Percentiles rank a stretch among this genome's conserved stretches.
Evolutionary conservation across 2,329 filamentous ascomycete species (phyloP).

Genomic region (Apiospora sp.): DNA sequence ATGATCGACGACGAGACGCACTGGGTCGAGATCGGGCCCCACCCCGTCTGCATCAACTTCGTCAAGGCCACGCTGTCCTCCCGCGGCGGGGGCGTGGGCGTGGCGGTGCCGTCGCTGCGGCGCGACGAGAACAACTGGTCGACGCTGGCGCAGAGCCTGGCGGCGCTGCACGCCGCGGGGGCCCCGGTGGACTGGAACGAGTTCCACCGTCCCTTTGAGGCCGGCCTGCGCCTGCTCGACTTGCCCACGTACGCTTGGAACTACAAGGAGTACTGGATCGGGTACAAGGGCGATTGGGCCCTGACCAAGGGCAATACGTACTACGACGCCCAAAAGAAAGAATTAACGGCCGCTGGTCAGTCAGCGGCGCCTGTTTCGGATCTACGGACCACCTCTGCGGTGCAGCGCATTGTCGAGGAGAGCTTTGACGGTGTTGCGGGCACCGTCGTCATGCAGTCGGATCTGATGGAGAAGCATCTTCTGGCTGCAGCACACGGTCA

Average conservation of each 20-base stretch:
- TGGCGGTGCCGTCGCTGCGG: slow-evolving; percentile 60
- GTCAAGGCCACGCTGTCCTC: slow-evolving; percentile 59
- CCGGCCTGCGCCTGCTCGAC: slow-evolving; percentile 57
- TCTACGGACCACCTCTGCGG: slow-evolving; percentile 41
- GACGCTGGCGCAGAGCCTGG: slow-evolving; percentile 59
- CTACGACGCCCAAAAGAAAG: slow-evolving; percentile 48
- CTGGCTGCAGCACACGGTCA: slow-evolving; percentile 50
- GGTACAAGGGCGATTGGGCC: slow-evolving; percentile 73
- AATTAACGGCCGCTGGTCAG: no score
- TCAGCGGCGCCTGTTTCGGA: slow-evolving; percentile 23
- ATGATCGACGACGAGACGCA: slow-evolving; percentile 63
- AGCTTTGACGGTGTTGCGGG: slow-evolving; percentile 36
- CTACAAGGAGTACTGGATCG: slow-evolving; percentile 74
- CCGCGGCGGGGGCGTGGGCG: slow-evolving; percentile 39
- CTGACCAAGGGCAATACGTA: slow-evolving; percentile 61
- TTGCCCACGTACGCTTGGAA: slow-evolving; percentile 77
- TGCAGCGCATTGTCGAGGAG: slow-evolving; percentile 49
- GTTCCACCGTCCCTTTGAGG: slow-evolving; percentile 62
- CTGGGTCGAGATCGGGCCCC: slow-evolving; percentile 74
- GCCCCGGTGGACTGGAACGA: slow-evolving; percentile 75
- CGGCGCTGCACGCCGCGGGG: slow-evolving; percentile 64
- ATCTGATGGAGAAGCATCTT: slow-evolving; percentile 50
- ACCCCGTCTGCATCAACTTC: slow-evolving; percentile 70
- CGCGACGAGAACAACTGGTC: slow-evolving; percentile 64
- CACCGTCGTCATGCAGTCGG: slow-evolving; percentile 46